Base-by-base conservation (phyloP, 495 filamentous ascomycete species). In the Paragyromitra xinjiangensis region DNA sequence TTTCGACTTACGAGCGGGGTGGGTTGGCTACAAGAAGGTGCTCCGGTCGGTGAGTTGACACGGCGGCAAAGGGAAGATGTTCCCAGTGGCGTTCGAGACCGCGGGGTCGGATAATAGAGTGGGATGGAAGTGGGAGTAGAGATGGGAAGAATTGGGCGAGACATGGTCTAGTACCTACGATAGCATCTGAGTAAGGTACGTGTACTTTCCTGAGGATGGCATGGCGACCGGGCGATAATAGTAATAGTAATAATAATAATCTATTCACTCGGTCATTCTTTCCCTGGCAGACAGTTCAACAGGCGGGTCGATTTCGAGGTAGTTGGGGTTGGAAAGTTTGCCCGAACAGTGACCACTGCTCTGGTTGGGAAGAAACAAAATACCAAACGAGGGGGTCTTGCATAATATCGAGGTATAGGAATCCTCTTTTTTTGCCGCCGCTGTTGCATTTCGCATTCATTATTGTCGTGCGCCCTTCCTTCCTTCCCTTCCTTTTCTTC, bases 11-110 rank as follows among this genome's bases (percentile, higher is more conserved):
- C 65, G 44, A 63, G 72, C 65, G 48, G 56, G 70, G 39, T 39
- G 44, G 37, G 24, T 51, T 51, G 4, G 24, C n/a, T 14, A n/a
- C 14, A 34, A 39, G 61, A 24, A 71, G 26, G 44, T 40, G 69
- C 37, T 62, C 63, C 45, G 39, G n/a, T 24, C 37, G 19, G 55
- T 69, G 26, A 56, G 64, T 29, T 55, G 39, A 34, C n/a, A 24
- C 66, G 24, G 61, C 70, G 61, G 61, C 50, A 73, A 73, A 65
- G 48, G n/a, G 40, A 64, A 29, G 40, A 65, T 62, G 73, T 69
- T 75, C 48, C 51, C 11, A 59, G 71, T 75, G 65, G 58, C 72
- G 72, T 74, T 63, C 34, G 71, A 48, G 55, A 58, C 29, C 42
- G 69, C 56, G 58, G 61, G 59, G 48, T n/a, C 16, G 59, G 69